phyloP scores from a whole-genome alignment of 2,329 filamentous ascomycete species.

The Colletotrichum sp. region DNA sequence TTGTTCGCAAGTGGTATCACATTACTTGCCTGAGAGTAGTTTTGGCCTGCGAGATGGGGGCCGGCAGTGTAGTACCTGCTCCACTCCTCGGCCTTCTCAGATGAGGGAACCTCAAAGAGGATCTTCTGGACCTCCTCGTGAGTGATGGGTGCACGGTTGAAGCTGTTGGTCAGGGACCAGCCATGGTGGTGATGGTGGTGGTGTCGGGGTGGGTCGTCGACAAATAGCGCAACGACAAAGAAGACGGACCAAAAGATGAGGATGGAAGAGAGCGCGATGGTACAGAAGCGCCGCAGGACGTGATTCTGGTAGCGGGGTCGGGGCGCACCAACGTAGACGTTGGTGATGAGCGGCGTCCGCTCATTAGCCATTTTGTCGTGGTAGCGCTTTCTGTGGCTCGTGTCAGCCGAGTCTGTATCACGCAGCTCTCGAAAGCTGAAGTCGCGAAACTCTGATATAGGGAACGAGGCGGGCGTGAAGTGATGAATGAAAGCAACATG shows the following conservation, averaged over 20 bases:
- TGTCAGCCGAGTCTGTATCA: neutral
- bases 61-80: slow-evolving; percentile 80
- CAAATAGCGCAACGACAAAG: slow-evolving; percentile 54
- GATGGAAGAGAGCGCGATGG: slow-evolving; percentile 62
- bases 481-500: neutral
- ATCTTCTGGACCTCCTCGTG: slow-evolving; percentile 61
- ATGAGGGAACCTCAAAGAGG: slow-evolving; percentile 62
- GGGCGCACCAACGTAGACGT: slow-evolving; percentile 59
- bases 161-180: slow-evolving; percentile 27
- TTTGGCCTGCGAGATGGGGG: slow-evolving; percentile 78
- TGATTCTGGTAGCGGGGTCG: slow-evolving; percentile 63
- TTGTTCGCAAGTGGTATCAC: neutral
- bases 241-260: slow-evolving; percentile 55
- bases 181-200: slow-evolving; percentile 35
- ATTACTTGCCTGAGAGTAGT: slow-evolving; percentile 67
- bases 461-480: neutral
- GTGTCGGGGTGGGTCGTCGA: slow-evolving; percentile 36
- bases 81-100: slow-evolving; percentile 70
- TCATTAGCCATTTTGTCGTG: slow-evolving; percentile 52
- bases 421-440: neutral
- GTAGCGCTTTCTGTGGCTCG: slow-evolving; percentile 4
- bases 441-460: neutral
- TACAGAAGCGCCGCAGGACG: slow-evolving; percentile 70
- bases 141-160: slow-evolving; percentile 32
- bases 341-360: slow-evolving; percentile 71